A percentile compares a stretch with the other conserved stretches of the same genome.
phyloP scores from a whole-genome alignment of 1,139 yeast genomes.

The Meyerozyma guilliermondii region DNA sequence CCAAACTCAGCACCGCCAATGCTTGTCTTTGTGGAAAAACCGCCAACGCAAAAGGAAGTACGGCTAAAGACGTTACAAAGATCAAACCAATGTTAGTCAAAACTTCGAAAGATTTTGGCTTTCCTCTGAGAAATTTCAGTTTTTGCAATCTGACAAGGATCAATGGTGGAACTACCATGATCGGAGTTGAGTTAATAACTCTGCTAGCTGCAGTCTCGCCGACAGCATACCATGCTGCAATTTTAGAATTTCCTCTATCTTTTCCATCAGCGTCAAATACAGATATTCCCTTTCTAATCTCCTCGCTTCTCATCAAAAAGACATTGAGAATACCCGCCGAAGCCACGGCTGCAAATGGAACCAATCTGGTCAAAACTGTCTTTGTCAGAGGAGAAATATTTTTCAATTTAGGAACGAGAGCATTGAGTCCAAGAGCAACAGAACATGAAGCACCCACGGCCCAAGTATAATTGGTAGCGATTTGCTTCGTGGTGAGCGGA shows the following conservation, averaged over 20 bases:
- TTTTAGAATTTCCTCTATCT: constrained; percentile 71
- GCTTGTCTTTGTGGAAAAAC: constrained; percentile 86
- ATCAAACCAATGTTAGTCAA: constrained; percentile 77
- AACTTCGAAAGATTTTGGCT: constrained; percentile 59
- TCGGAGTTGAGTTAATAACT: constrained; percentile 93
- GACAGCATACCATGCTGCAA: constrained; percentile 87
- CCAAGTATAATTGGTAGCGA: constrained; percentile 69
- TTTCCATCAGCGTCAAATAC: constrained; percentile 69
- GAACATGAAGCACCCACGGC: constrained; percentile 95
- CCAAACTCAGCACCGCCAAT: constrained; percentile 56
- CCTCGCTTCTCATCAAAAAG: constrained; percentile 92
- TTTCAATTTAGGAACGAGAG: constrained; percentile 77
- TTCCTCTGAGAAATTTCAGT: constrained; percentile 56
- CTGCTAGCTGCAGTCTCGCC: constrained; percentile 96
- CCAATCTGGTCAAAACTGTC: constrained; percentile 73
- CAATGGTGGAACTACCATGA: constrained; percentile 94
- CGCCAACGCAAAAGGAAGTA: constrained; percentile 90
- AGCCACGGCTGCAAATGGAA: constrained; percentile 97
- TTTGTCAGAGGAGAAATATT: constrained; percentile 63
- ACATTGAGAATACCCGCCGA: constrained; percentile 95
- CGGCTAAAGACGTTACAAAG: constrained; percentile 78
- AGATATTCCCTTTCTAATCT: constrained; percentile 74
- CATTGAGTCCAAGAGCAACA: constrained; percentile 88
- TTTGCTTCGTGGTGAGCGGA: constrained; percentile 75
- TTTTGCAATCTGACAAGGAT: constrained; percentile 72